Conservation (phyloP, 2,329 filamentous ascomycete species). For the Ceratocystis variospora region DNA sequence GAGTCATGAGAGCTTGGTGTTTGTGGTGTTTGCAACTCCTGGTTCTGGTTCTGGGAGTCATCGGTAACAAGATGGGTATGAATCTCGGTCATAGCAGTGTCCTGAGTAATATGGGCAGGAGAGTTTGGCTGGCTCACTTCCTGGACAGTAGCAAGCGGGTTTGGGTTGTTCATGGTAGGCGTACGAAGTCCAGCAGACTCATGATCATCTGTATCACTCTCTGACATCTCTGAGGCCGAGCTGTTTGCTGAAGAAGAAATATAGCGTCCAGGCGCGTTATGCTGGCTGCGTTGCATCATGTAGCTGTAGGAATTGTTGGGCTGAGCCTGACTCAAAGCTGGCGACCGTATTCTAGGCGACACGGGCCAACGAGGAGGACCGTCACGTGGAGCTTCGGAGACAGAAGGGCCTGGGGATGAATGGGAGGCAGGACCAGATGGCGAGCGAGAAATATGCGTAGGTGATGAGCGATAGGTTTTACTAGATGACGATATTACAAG, state of each 20-base stretch:
- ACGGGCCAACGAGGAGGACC: conserved; percentile 53
- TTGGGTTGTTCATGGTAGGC: conserved; percentile 42
- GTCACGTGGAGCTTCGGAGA: conserved; percentile 16
- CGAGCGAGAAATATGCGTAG: conserved; percentile 24
- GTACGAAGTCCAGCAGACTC: conserved; percentile 42
- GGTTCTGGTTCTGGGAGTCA: neutral
- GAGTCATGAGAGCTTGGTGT: conserved; percentile 6
- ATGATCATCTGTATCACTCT: conserved; percentile 41
- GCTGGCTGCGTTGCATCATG: conserved; percentile 6
- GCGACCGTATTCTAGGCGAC: conserved; percentile 64
- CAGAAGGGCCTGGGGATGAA: conserved; percentile 4
- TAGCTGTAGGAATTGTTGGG: conserved; percentile 10
- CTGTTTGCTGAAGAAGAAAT: conserved; percentile 16
- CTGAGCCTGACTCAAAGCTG: neutral
- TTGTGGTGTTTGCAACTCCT: neutral
- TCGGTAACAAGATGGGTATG: conserved; percentile 33
- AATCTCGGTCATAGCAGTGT: conserved; percentile 37
- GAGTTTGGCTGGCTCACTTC: conserved; percentile 71
- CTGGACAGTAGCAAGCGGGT: conserved; percentile 70
- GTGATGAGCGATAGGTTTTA: neutral
- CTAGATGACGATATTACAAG: conserved; percentile 24
- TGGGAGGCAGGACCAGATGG: conserved; percentile 40
- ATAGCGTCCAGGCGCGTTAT: neutral
- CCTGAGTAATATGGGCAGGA: conserved; percentile 35
- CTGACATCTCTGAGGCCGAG: conserved; percentile 27